Conservation (phyloP, 345 rosid species). For the Acer yangbiense region DNA sequence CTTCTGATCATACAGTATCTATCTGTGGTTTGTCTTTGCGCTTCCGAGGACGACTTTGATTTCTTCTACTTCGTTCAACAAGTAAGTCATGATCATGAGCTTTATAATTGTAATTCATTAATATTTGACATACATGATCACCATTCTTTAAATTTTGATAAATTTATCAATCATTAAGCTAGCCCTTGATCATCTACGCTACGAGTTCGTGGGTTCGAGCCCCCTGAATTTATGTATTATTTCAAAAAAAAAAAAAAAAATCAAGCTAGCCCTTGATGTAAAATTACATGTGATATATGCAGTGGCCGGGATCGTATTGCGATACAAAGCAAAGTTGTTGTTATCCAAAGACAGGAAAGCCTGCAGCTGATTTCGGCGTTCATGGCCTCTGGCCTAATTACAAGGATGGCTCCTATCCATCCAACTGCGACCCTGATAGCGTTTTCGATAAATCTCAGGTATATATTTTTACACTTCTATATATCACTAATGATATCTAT, state of each 20-base stretch:
- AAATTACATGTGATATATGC: too few relatives aligned
- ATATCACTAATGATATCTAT: too few relatives aligned
- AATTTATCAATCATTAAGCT: background rate
- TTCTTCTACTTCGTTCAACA: constrained; percentile 90
- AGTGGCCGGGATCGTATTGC: constrained; percentile 95
- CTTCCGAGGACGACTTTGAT: constrained; percentile 65
- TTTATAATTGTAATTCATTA: background rate
- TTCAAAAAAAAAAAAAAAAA: too few relatives aligned
- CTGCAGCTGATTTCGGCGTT: constrained; percentile 75
- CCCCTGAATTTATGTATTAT: too few relatives aligned
- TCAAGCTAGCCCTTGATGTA: background rate
- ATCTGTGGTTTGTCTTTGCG: constrained; percentile 38
- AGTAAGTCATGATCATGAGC: constrained; percentile 27
- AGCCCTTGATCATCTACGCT: background rate
- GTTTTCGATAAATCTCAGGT: constrained; percentile 61
- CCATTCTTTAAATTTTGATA: background rate
- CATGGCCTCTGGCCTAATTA: constrained; percentile 96
- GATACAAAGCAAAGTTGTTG: constrained; percentile 67
- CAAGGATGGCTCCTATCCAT: constrained; percentile 65
- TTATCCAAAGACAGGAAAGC: constrained; percentile 83
- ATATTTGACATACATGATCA: background rate
- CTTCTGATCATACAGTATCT: constrained; percentile 48
- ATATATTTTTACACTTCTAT: background rate
- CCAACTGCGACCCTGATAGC: constrained; percentile 57
- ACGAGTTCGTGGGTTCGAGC: too few relatives aligned